A percentile compares a stretch with the other conserved stretches of the same genome.
Evolutionary conservation across 352 stramenopile genomes (phyloP).

Genomic region (Plasmopara muralis): DNA sequence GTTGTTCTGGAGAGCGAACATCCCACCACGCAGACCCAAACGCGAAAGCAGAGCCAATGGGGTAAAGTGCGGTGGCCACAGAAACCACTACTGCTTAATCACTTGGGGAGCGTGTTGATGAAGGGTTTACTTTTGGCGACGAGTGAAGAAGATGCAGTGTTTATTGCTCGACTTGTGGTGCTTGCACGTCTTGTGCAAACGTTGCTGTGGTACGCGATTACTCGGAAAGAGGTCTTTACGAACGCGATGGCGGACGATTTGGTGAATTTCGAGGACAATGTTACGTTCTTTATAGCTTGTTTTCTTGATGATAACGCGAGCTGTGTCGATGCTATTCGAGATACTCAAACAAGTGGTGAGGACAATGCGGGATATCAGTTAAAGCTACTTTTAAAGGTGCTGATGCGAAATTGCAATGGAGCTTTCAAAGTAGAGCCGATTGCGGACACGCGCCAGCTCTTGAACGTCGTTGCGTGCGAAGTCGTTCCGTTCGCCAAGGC

Average conservation of each 20-base stretch:
- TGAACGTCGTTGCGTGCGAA: slow-evolving; percentile 74
- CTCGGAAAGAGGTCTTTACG: slow-evolving; percentile 47
- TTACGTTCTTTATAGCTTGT: slow-evolving; percentile 45
- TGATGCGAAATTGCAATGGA: slow-evolving; percentile 27
- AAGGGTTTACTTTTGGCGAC: slow-evolving; percentile 62
- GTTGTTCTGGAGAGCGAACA: slow-evolving; percentile 70
- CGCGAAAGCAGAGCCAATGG: slow-evolving; percentile 82
- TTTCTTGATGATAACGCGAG: slow-evolving; percentile 24
- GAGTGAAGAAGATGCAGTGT: slow-evolving; percentile 48
- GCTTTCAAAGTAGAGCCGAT: slow-evolving; percentile 28
- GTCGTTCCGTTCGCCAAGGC: slow-evolving; percentile 66
- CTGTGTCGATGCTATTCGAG: neutral
- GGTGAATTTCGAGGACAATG: slow-evolving; percentile 43
- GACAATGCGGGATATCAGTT: slow-evolving; percentile 25
- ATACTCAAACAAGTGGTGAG: slow-evolving; percentile 9
- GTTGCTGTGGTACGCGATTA: slow-evolving; percentile 69
- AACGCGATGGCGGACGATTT: slow-evolving; percentile 57
- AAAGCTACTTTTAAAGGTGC: slow-evolving; percentile 17
- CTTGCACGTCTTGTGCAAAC: slow-evolving; percentile 69
- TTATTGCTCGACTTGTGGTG: slow-evolving; percentile 54
- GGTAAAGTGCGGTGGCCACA: slow-evolving; percentile 70
- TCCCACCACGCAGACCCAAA: slow-evolving; percentile 78
- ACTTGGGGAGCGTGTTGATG: slow-evolving; percentile 68
- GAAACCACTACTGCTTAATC: slow-evolving; percentile 65
- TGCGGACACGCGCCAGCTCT: slow-evolving; percentile 35